Base-by-base conservation (phyloP, 805 yeast species). In the Wickerhamiella kurtzmanii region DNA sequence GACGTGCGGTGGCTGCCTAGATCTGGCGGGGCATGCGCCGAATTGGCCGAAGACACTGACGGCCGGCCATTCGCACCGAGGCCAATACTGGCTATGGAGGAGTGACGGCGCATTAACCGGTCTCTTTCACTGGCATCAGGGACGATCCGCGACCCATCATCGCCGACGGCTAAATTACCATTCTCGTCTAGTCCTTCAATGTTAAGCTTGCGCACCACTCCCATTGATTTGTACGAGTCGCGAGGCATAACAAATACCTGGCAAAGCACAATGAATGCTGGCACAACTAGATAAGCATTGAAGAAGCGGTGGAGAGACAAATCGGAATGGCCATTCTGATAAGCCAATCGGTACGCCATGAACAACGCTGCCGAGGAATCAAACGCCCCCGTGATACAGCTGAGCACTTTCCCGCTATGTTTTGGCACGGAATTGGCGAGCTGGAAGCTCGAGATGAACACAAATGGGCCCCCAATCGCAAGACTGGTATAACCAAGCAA, bases 391-490 rank as follows among this genome's bases (percentile, higher is more conserved):
- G 96, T 85, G 44, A 88, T 65, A 16, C 85, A 64, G 0, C 96
- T 95, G 53, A 87, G 65, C 18, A 87, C 71, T 41, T 83, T 72
- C 0, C 96, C 96, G 3, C 94, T 81, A 56, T 75, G 76, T 38
- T 75, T 74, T 2, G 95, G 95, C 64, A 87, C 84, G 22, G 83
- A 74, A 60, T 87, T 88, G 4, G 96, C 83, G 60, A 88, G 69
- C 59, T 88, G 96, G 72, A 88, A 87, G 51, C 86, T 77, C 16
- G 94, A 80, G 48, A 89, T 87, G 61, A 84, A 88, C 18, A 82
- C 88, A 65, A 88, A 87, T 8, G 97, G 97, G 3, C 97, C 96
- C 4, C 95, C 95, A 48, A 86, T 68, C 0, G 96, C 96, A 20
- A 88, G 67, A 15, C 75, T 62, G 2, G 81, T 68, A 61, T 84